Evolutionary conservation across 176 grass and related monocot species (phyloP).

Genomic region (barley (Hordeum vulgare)): DNA sequence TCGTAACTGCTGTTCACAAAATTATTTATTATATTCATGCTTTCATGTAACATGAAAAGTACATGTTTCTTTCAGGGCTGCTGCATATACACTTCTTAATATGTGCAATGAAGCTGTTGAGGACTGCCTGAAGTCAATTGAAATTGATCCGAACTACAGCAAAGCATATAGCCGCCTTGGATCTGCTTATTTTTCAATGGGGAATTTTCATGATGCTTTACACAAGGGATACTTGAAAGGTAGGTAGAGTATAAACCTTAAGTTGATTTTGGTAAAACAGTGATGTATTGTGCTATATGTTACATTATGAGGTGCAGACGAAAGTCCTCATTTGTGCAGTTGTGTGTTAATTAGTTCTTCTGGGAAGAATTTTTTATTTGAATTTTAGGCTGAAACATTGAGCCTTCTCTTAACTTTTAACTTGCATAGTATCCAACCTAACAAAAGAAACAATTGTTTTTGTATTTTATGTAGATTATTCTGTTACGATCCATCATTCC

Average conservation of each 20-base stretch:
- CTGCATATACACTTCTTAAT: conserved; percentile 58
- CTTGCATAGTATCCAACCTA: neutral
- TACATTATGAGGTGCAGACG: neutral
- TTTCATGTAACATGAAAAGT: conserved; percentile 24
- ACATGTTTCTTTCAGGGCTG: conserved; percentile 58
- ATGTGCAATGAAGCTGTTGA: conserved; percentile 58
- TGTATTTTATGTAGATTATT: neutral
- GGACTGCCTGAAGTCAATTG: conserved; percentile 68
- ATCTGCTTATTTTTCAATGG: conserved; percentile 49
- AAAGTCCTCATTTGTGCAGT: neutral
- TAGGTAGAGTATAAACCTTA: neutral
- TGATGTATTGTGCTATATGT: neutral
- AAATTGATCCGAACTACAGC: conserved; percentile 72
- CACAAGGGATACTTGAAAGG: conserved; percentile 53
- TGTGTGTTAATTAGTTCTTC: neutral
- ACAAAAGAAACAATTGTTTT: too few species aligned
- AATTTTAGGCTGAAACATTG: neutral
- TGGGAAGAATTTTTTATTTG: neutral
- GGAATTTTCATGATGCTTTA: conserved; percentile 47
- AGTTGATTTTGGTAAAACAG: neutral
- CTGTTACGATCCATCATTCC: neutral
- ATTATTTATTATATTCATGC: neutral
- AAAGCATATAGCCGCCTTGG: conserved; percentile 55
- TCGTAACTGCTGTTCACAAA: neutral
- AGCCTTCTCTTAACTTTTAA: neutral